Percentiles rank a stretch among this genome's conserved stretches.
These are phyloP conservation scores for Fragaria vesca DNA, from an alignment of 306 rosid species.

Conservation along the genomic window DNA sequence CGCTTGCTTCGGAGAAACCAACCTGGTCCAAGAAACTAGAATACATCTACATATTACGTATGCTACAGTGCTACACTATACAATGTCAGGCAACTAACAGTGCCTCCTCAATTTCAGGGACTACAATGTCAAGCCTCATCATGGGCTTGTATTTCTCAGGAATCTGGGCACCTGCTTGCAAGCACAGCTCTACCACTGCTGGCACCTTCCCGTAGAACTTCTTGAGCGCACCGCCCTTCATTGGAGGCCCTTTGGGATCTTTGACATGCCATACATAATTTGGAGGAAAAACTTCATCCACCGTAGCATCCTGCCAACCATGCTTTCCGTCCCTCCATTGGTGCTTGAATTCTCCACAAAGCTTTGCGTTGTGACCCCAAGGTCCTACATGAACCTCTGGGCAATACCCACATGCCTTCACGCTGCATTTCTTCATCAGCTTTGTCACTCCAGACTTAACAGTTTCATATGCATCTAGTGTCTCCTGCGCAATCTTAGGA, in stretches of 20 bases:
- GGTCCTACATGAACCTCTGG: constrained; percentile 99
- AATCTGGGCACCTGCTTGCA: constrained; percentile 80
- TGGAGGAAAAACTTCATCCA: constrained; percentile 85
- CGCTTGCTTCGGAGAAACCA: neutral
- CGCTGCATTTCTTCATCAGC: constrained; percentile 84
- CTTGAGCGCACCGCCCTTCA: constrained; percentile 51
- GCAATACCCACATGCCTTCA: constrained; percentile 95
- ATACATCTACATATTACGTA: neutral
- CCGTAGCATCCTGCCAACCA: constrained; percentile 94
- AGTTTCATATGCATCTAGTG: constrained; percentile 60
- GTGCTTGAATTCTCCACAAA: constrained; percentile 94
- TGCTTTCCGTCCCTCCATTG: constrained; percentile 99
- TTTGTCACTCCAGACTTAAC: constrained; percentile 62
- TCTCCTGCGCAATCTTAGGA: constrained; percentile 76
- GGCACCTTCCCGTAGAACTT: constrained; percentile 91
- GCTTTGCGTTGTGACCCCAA: constrained; percentile 96
- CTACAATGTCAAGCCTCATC: constrained; percentile 96
- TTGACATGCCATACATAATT: constrained; percentile 91
- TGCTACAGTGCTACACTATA: neutral
- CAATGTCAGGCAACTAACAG: constrained; percentile 53
- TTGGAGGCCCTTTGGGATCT: constrained; percentile 71
- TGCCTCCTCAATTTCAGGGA: constrained; percentile 75
- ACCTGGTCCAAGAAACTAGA: neutral
- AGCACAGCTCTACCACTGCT: constrained; percentile 84
- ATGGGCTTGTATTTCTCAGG: constrained; percentile 69